Conservation (phyloP, 73 alveolate genomes). For the Tetrahymena thermophila region DNA sequence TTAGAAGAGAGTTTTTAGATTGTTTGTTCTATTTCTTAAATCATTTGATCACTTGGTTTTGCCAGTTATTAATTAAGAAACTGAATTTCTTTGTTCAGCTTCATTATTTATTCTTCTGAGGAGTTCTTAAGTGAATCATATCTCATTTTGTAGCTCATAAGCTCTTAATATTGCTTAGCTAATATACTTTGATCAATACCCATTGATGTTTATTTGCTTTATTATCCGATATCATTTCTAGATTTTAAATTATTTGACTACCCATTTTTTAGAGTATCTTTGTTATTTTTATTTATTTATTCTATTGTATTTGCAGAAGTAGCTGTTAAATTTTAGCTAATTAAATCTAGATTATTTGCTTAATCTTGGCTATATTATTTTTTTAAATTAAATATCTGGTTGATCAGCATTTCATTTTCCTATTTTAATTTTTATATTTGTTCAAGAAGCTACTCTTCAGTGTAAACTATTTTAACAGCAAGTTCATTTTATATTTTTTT, state of each 20-base stretch:
- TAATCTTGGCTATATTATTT: neutral
- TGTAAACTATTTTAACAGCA: slow-evolving; percentile 53
- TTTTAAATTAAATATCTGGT: neutral
- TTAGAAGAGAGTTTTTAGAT: neutral
- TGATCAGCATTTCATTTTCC: slow-evolving; percentile 34
- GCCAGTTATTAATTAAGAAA: neutral
- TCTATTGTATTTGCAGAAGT: neutral
- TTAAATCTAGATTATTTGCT: neutral
- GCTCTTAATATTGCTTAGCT: neutral
- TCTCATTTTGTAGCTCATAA: neutral
- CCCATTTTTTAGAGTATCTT: neutral
- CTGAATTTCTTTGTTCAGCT: neutral
- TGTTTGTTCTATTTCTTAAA: neutral
- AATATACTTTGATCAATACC: neutral
- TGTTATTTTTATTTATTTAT: too few species aligned
- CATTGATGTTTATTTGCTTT: neutral
- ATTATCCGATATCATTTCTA: neutral
- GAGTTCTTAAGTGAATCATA: neutral
- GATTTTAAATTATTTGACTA: neutral
- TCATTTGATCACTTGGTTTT: neutral
- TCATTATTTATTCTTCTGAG: neutral
- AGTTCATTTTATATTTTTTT: slow-evolving; percentile 59
- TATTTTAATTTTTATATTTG: slow-evolving; percentile 41
- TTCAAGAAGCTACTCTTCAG: slow-evolving; percentile 57
- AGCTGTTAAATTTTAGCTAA: neutral